Evolutionary conservation across 305 asterid species (phyloP), one percentile per base, ranked within the genome.

Genomic region (Rubia peregrina): DNA sequence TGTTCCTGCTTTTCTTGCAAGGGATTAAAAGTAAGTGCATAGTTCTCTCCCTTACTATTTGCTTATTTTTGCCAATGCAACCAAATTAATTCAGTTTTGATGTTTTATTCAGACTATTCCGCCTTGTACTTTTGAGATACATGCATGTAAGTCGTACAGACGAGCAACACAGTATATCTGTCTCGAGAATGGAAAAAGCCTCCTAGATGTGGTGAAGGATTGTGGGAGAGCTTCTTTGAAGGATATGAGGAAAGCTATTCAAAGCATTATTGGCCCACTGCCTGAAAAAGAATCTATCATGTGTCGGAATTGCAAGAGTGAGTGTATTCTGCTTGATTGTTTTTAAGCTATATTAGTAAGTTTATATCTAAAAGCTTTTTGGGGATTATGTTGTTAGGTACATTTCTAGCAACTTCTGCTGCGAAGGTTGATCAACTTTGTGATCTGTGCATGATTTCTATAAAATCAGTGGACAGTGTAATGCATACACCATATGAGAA

Each of bases 101-200:
- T 65, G 65, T 36, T 70, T 41, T 60, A 30, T 22, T 61, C 67
- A 91, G 99, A 92, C 90, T 71, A 83, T 94, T 61, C 92, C 99
- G 40, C 97, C 99, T 72, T 87, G 95, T 80, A 86, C 92, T 70
- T 94, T 94, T 88, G 99, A 94, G 85, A 89, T 91, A 69, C 99
- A 94, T 80, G 99, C 99, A 7, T 84, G 95, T 82, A 89, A 86
- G 77, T 84, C 97, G 24, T 91, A 94, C 80, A 88, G 96, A 80
- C 98, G 96, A 44, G 98, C 99, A 69, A 85, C 99, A 53, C 94
- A 89, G 74, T 91, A 91, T 82, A 90, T 94, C 68, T 94, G 98
- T 83, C 80, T 94, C 44, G 99, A 91, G 79, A 94, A 94, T 68
- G 98, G 99, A 55, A 94, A 88, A 80, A 89, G 99, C 78, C 96